These are phyloP conservation scores for Arthrobotrys pseudoclavata DNA, from an alignment of 2,329 filamentous ascomycete species.

Conservation along the genomic window DNA sequence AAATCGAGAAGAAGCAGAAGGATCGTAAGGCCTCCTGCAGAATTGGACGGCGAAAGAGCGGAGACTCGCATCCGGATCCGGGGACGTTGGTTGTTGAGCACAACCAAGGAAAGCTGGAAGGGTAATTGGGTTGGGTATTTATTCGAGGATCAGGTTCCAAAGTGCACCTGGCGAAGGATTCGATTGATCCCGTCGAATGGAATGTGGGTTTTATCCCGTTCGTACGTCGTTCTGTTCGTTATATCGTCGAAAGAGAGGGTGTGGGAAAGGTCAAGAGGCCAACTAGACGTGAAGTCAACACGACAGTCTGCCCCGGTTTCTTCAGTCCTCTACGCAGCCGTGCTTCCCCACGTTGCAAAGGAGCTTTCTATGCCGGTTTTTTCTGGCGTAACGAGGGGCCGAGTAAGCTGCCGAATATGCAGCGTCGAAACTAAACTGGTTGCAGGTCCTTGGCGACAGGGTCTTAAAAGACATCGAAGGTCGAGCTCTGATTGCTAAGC, in stretches of 20 bases:
- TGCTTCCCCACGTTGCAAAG: conserved; percentile 44
- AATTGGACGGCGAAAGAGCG: conserved; percentile 34
- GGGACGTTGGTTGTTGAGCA: conserved; percentile 45
- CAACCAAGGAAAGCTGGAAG: conserved; percentile 47
- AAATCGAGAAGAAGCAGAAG: conserved; percentile 61
- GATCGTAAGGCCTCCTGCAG: conserved; percentile 49
- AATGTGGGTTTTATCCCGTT: conserved; percentile 23
- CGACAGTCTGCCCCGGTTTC: neutral
- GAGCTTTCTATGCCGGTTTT: conserved; percentile 17
- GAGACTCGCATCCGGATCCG: conserved; percentile 37
- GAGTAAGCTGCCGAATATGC: conserved; percentile 31
- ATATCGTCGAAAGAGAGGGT: conserved; percentile 16
- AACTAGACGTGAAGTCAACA: conserved; percentile 34
- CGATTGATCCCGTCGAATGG: conserved; percentile 14
- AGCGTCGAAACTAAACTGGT: neutral
- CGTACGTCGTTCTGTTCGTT: neutral
- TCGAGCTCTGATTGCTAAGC: conserved; percentile 57
- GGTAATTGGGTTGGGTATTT: conserved; percentile 30
- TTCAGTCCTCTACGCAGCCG: conserved; percentile 11
- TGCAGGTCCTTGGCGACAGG: conserved; percentile 22
- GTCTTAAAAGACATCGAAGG: neutral
- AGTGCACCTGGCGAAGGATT: conserved; percentile 45
- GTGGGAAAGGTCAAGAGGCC: conserved; percentile 44
- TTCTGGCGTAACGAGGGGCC: conserved; percentile 38
- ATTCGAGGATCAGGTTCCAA: conserved; percentile 15